phyloP scores from a whole-genome alignment of 306 rosid genomes.

The Medicago truncatula region MtrunA17r5.0-ANR NC_053046.1:22557001-22557500 shows the following conservation, averaged over 20 bases:
- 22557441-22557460: neutral
- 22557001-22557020: conserved; percentile 4
- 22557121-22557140: neutral
- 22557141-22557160: neutral
- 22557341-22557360: no score
- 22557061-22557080: neutral
- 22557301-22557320: neutral
- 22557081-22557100: neutral
- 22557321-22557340: neutral
- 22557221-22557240: neutral
- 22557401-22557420: neutral
- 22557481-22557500: conserved; percentile 19
- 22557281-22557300: neutral
- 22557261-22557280: neutral
- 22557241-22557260: neutral
- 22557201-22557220: neutral
- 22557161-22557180: neutral
- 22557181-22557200: no score
- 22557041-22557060: conserved; percentile 15
- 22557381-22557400: neutral
- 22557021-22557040: neutral
- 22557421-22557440: neutral
- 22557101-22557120: neutral
- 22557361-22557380: no score
- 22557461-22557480: no score